Evolutionary conservation across 129 eudicot species (phyloP).

Genomic region (Pulicaria dysenterica): DNA sequence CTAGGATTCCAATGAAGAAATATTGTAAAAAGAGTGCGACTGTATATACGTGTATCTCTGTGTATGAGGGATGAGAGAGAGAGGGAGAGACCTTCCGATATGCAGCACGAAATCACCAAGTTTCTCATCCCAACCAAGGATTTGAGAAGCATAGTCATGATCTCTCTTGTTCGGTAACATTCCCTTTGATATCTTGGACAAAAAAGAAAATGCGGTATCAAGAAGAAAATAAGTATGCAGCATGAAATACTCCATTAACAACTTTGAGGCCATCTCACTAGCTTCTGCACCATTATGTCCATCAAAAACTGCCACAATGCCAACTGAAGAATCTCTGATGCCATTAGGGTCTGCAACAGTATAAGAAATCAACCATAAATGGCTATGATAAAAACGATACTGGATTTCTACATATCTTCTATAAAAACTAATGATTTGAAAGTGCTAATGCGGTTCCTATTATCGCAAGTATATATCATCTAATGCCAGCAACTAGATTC

Average conservation of each 20-base stretch:
- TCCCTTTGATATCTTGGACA: conserved; percentile 52
- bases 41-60: neutral
- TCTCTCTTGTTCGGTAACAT: conserved; percentile 56
- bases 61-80: conserved; percentile 1
- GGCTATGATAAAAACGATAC: conserved; percentile 10
- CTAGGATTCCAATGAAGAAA: neutral
- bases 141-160: conserved; percentile 39
- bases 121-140: conserved; percentile 52
- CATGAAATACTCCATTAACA: conserved; percentile 75
- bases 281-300: conserved; percentile 99
- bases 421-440: neutral
- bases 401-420: neutral
- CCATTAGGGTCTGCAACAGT: conserved; percentile 59
- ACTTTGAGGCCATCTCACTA: conserved; percentile 89
- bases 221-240: conserved; percentile 88
- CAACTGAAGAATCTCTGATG: conserved; percentile 66
- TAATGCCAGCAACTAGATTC: neutral
- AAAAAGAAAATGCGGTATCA: conserved; percentile 65
- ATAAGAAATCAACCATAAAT: conserved; percentile 28
- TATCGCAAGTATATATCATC: neutral
- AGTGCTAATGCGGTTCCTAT: neutral
- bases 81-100: conserved; percentile 62
- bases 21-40: conserved; percentile 15
- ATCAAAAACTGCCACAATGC: conserved; percentile 90
- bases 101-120: conserved; percentile 46